Conservation (phyloP, 768 basidiomycete species). For the Kondoa malvinella region DNA sequence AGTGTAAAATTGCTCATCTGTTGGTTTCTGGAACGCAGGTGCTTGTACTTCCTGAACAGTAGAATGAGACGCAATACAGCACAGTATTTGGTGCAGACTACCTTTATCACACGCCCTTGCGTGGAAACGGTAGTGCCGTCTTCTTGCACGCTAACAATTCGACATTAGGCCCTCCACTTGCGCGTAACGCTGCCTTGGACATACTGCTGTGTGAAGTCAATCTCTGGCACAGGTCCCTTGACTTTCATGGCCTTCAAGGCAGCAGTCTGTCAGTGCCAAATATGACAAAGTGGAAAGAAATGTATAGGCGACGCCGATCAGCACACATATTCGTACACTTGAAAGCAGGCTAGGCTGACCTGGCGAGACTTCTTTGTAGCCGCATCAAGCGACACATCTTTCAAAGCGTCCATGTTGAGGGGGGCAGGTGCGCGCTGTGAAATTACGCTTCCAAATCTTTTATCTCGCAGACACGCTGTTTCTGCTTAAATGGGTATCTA, state of each 20-base stretch:
- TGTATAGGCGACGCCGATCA: no score
- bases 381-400: no score
- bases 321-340: no score
- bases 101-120: slow-evolving; percentile 80
- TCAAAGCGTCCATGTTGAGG: no score
- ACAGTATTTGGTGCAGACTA: not conserved
- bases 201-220: slow-evolving; percentile 15
- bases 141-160: slow-evolving; percentile 36
- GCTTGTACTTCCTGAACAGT: slow-evolving; percentile 67
- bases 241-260: not conserved
- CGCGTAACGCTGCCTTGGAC: not conserved
- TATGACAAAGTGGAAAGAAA: no score
- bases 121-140: slow-evolving; percentile 83
- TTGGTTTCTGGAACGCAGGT: slow-evolving; percentile 80
- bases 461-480: no score
- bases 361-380: no score
- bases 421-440: no score
- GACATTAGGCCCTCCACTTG: not conserved
- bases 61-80: not conserved
- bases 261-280: not conserved
- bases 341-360: no score
- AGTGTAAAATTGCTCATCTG: slow-evolving; percentile 80
- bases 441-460: no score
- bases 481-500: no score
- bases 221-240: slow-evolving; percentile 12